Base-by-base conservation (phyloP, 73 alveolate genomes). In the Paramecium sexaurelia region DNA sequence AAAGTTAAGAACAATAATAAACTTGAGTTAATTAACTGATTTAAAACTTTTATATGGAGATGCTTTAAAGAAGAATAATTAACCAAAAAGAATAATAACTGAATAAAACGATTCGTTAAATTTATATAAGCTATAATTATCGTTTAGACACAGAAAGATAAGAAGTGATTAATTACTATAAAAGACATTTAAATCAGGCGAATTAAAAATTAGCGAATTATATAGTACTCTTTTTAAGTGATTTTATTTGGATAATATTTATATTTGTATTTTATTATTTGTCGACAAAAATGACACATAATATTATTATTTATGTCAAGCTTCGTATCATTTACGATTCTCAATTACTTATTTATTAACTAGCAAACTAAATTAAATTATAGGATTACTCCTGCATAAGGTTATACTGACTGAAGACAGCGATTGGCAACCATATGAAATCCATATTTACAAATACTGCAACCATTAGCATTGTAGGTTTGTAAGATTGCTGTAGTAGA, bases 201-300 rank as follows among this genome's bases (percentile, higher is more conserved):
- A 32, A 29, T 32, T 61, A 29, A 26, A 32, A 45, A 61, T 61
- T 3, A 61, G 45, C 26, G 83, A 61, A 13, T 61, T 61, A 61
- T 61, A 61, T 61, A 61, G 83, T 29, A 61, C 83, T 61, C 43
- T 61, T 22, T 61, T 61, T 61, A 61, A 32, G 26, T 51, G 67
- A 51, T 51, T 51, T 15, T 15, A 15, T 15, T 45, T 41, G 13
- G 8, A 41, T 41, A 5, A 41, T 41, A 10, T 41, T 10, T 39
- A 39, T 6, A 41, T 41, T 41, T 41, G 55, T 26, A 47, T 51
- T 17, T 51, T 10, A n/a, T n/a, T n/a, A n/a, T n/a, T n/a, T n/a
- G n/a, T n/a, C n/a, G n/a, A n/a, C n/a, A n/a, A n/a, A n/a, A n/a
- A n/a, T n/a, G n/a, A n/a, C n/a, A n/a, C n/a, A 41, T 41, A 5